These are phyloP conservation scores for Trichoderma sp. DNA, from an alignment of 2,329 filamentous ascomycete species.

Conservation along the genomic window DNA sequence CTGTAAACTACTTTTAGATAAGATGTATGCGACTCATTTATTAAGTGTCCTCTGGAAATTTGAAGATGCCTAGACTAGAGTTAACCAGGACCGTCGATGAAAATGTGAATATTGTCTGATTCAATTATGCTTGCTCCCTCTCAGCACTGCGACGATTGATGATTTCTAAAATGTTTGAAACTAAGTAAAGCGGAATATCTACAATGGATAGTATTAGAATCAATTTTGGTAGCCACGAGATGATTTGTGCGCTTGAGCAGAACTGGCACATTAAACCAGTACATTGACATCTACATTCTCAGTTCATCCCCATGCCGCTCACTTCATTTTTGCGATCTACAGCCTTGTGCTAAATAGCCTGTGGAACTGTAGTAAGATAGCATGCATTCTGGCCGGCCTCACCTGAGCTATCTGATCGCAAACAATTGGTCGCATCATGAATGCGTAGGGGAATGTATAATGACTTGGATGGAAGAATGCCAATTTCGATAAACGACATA, in stretches of 20 bases:
- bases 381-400: background rate
- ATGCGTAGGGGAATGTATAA: background rate
- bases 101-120: background rate
- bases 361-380: background rate
- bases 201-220: background rate
- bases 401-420: background rate
- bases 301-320: background rate
- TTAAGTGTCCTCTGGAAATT: background rate
- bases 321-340: background rate
- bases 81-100: background rate
- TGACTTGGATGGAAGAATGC: background rate
- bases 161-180: background rate
- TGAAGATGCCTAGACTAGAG: background rate
- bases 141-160: background rate
- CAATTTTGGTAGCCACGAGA: background rate
- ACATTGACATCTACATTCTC: background rate
- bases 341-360: background rate
- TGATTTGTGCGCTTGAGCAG: background rate
- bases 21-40: background rate
- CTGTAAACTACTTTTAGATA: background rate
- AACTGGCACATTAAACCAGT: background rate
- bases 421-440: background rate
- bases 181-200: background rate
- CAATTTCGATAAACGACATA: background rate
- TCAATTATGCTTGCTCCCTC: background rate